These are phyloP conservation scores for Penicillium aurantiogriseum DNA, from an alignment of 2,329 filamentous ascomycete genomes.

Conservation along the genomic window DNA sequence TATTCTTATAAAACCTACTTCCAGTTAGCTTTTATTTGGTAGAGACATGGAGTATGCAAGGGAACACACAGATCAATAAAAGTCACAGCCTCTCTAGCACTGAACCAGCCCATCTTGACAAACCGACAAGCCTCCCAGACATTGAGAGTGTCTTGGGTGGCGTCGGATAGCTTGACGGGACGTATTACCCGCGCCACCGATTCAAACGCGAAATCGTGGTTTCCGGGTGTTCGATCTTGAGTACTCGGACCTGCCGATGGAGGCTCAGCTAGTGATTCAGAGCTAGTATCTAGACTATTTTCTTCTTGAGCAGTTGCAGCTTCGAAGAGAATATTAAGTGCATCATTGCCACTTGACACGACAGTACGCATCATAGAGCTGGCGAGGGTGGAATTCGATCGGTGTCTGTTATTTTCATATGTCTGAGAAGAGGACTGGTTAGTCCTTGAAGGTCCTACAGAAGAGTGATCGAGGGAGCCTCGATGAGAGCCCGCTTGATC, in stretches of 20 bases:
- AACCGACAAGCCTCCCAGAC: constrained; percentile 53
- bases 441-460: background rate
- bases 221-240: constrained; percentile 15
- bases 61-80: constrained; percentile 50
- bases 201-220: constrained; percentile 21
- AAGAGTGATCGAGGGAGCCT: constrained; percentile 2
- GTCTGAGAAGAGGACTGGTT: constrained; percentile 10
- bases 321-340: constrained; percentile 54
- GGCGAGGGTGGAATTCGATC: constrained; percentile 32
- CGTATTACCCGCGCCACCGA: constrained; percentile 21
- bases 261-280: constrained; percentile 24
- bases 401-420: constrained; percentile 23
- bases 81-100: constrained; percentile 53
- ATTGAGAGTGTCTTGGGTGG: constrained; percentile 39
- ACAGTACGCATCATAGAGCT: constrained; percentile 46
- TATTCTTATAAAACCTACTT: constrained; percentile 50
- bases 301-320: constrained; percentile 46
- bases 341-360: constrained; percentile 55
- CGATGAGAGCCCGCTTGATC: constrained; percentile 11
- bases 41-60: background rate
- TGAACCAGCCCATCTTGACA: constrained; percentile 57
- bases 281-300: constrained; percentile 30
- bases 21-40: background rate
- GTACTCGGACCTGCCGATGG: constrained; percentile 7
- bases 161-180: constrained; percentile 32